These are phyloP conservation scores for Cucurbita maxima DNA, from an alignment of 306 rosid species.

Conservation along the genomic window DNA sequence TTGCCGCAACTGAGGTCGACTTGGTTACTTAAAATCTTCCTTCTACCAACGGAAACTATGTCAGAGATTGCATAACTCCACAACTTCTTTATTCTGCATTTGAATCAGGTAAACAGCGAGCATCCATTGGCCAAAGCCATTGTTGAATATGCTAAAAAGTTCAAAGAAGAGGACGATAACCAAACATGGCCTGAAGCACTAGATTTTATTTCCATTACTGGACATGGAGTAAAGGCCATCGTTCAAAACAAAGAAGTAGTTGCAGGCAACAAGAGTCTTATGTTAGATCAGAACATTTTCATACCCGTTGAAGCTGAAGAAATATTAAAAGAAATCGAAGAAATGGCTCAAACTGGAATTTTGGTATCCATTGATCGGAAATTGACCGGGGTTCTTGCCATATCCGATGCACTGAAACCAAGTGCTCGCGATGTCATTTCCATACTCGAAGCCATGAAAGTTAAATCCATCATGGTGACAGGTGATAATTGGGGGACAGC, in stretches of 20 bases:
- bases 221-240: slow-evolving; percentile 63
- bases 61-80: not conserved
- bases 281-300: slow-evolving; percentile 28
- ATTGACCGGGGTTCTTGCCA: slow-evolving; percentile 50
- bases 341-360: slow-evolving; percentile 65
- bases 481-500: slow-evolving; percentile 95
- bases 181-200: slow-evolving; percentile 46
- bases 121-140: slow-evolving; percentile 79
- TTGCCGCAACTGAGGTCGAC: slow-evolving; percentile 63
- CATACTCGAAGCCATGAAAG: slow-evolving; percentile 61
- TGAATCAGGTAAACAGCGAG: slow-evolving; percentile 62
- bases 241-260: slow-evolving; percentile 9
- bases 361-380: slow-evolving; percentile 40
- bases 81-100: not conserved
- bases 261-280: slow-evolving; percentile 61
- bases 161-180: slow-evolving; percentile 26
- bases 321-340: slow-evolving; percentile 48
- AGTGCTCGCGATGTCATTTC: slow-evolving; percentile 50
- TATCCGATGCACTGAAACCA: slow-evolving; percentile 77
- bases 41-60: not conserved
- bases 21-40: not conserved
- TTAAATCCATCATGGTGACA: slow-evolving; percentile 58
- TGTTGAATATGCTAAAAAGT: slow-evolving; percentile 55
- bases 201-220: slow-evolving; percentile 50
- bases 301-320: slow-evolving; percentile 45